Evolutionary conservation across 2,329 filamentous ascomycete species (phyloP).

Genomic region (Aspergillus sp.): DNA sequence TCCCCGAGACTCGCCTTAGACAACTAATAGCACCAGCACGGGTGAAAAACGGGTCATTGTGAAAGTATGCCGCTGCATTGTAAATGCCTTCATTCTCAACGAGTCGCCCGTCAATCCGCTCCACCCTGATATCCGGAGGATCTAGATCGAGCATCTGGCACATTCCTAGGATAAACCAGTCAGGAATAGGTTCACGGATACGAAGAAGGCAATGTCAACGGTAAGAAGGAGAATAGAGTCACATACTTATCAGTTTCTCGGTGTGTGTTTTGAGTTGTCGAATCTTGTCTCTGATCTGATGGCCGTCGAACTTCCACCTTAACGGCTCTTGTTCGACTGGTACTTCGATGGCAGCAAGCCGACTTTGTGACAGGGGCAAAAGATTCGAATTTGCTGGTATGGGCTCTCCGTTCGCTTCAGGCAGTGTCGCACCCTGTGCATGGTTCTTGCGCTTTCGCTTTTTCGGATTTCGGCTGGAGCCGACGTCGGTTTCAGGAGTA

Average conservation of each 20-base stretch:
- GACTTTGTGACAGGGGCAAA: conserved; percentile 17
- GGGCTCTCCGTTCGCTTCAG: background rate
- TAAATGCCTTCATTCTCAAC: conserved; percentile 15
- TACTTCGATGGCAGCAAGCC: conserved; percentile 13
- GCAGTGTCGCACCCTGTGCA: background rate
- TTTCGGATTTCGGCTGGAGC: background rate
- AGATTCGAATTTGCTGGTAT: conserved; percentile 16
- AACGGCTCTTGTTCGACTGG: conserved; percentile 5
- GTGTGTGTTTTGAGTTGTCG: conserved; percentile 2
- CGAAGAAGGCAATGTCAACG: background rate
- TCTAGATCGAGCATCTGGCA: conserved; percentile 23
- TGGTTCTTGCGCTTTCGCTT: background rate
- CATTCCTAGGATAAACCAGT: conserved; percentile 11
- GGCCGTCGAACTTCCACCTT: conserved; percentile 18
- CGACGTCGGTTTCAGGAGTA: background rate
- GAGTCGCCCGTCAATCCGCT: conserved; percentile 7
- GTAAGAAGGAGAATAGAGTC: background rate
- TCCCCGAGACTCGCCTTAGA: conserved; percentile 8
- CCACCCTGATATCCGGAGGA: conserved; percentile 17
- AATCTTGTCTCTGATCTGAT: conserved; percentile 13
- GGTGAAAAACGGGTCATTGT: conserved; percentile 24
- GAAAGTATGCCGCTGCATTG: conserved; percentile 21
- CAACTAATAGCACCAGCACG: conserved; percentile 28
- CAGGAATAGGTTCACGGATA: background rate
- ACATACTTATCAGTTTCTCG: conserved; percentile 21